Base-by-base conservation (phyloP, 495 filamentous ascomycete species). In the Neurospora sp. region DNA sequence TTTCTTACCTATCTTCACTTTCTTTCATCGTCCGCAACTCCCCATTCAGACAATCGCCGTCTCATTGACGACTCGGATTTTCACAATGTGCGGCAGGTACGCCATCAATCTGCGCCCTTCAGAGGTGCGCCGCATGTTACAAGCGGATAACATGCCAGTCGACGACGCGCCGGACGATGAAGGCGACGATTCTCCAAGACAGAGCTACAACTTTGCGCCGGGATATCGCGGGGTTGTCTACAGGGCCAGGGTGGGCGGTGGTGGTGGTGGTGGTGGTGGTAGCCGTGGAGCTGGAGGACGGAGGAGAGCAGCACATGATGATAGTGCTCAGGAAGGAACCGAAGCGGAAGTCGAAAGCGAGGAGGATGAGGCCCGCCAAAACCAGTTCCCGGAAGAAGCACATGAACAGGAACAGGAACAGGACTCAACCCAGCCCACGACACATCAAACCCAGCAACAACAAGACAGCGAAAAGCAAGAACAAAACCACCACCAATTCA, bases 121-220 rank as follows among this genome's bases (percentile, higher is more conserved):
- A 20, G 86, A 90, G 72, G 85, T 98, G 70, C 91, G 89, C 42
- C 88, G 85, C 60, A 90, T 90, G 76, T 85, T 98, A 18, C 84
- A 91, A 79, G 85, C 92, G 71, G 86, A 93, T 74, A 84, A 93
- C 75, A 92, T 98, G 88, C 89, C 85, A 10, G 91, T 95, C 8
- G 87, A 93, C 72, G 91, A 96, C 62, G 90, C 88, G 6, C 92
- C 93, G 16, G 89, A 90, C 2, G 93, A 97, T 74, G 84, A 87
- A 35, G 81, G 79, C 5, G 78, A 81, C 27, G 76, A 76, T 12
- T 89, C 90, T 39, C 88, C 93, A 3, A 87, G 92, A 69, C 92
- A 93, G 78, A 93, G 88, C 70, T 97, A 96, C 83, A 99, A 99
- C 79, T 96, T 99, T 77, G 93, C 96, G 0, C 96, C 96, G 0